Base-by-base conservation (phyloP, 129 eudicot genomes). In the Flaveria ramosissima region DNA sequence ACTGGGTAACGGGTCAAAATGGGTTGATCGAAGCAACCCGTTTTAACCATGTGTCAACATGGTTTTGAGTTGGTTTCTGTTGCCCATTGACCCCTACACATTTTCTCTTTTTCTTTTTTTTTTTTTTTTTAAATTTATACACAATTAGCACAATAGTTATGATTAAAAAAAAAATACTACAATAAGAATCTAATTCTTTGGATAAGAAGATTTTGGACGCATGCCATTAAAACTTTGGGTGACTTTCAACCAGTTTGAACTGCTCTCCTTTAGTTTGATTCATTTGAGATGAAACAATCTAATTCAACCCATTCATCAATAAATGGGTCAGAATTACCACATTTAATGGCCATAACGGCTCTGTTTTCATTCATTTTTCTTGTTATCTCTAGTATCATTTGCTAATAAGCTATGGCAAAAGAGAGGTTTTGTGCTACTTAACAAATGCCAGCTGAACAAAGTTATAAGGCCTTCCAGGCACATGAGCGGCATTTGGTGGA, bases 401-500 rank as follows among this genome's bases (percentile, higher is more conserved):
- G 68, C 19, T 62, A 27, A 62, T 39, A 72, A 21, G 14, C 68
- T 52, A 7, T 39, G 68, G 77, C 23, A 72, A 72, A 39, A 39
- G 53, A 52, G 68, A 21, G 39, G 9, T 55, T 79, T 72, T 47
- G 78, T 79, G 86, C 39, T 85, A 71, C 86, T 90, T 86, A 74
- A 90, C 85, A 48, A 48, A 48, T 65, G 68, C 30, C 84, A 94
- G 99, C 96, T 70, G 93, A 84, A 81, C 96, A 84, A 78, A 85
- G 92, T 64, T 94, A 84, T 82, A 94, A 91, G 90, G 86, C 84
- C 52, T 94, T 94, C 79, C 88, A 81, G 69, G 66, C 84, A 43
- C 89, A 81, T 74, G 99, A 94, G 85, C 89, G 89, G 14, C 90
- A 91, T 42, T 78, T 94, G 83, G 86, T 89, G 81, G 89, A 87